These are phyloP conservation scores for Tylopilus balloui DNA, from an alignment of 768 basidiomycete genomes.

Conservation along the genomic window DNA sequence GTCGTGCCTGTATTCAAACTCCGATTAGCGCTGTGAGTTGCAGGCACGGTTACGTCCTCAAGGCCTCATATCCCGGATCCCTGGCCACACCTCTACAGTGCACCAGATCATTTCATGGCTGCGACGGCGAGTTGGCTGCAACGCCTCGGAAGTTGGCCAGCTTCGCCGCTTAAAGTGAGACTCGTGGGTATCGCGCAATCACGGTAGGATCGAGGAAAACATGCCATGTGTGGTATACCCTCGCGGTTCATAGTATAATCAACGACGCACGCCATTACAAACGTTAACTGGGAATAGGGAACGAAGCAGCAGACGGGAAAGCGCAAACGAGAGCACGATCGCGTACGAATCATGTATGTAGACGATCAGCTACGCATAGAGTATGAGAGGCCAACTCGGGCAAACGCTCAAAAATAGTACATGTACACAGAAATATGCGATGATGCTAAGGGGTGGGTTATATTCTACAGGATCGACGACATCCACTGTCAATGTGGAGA, in stretches of 20 bases:
- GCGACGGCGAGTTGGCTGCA: no score
- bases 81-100: no score
- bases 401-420: conserved; percentile 16
- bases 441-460: conserved; percentile 7
- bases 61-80: no score
- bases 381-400: conserved; percentile 5
- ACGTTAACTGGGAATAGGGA: not conserved
- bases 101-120: no score
- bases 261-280: not conserved
- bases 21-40: no score
- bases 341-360: conserved; percentile 11
- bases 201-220: no score
- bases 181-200: no score
- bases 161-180: no score
- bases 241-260: not conserved
- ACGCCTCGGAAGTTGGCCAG: no score
- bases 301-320: conserved; percentile 6
- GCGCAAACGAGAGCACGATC: conserved; percentile 6
- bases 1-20: not conserved
- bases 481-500: conserved; percentile 9
- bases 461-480: conserved; percentile 24
- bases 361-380: conserved; percentile 21
- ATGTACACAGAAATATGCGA: conserved; percentile 30
- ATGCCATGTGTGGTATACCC: no score
- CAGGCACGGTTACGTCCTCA: no score